phyloP scores from a whole-genome alignment of 2,329 filamentous ascomycete species.

The Sodiomyces alkalinus region DNA sequence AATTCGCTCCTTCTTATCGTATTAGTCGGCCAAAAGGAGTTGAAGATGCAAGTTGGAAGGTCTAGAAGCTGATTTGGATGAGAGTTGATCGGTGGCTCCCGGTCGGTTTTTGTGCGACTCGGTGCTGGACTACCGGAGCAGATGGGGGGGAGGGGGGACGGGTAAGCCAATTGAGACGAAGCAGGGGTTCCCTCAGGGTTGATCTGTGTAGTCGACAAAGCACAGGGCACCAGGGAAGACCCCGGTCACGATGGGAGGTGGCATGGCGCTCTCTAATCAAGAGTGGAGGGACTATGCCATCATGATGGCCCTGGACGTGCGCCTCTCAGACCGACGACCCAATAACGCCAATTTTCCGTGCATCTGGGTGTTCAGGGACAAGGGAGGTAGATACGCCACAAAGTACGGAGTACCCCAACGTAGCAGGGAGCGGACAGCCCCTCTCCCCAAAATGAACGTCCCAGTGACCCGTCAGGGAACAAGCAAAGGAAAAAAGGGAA shows the following conservation, averaged over 20 bases:
- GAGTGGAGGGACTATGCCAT: slow-evolving; percentile 18
- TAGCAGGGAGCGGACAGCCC: too few species aligned
- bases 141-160: slow-evolving; percentile 19
- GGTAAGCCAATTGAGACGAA: slow-evolving; percentile 26
- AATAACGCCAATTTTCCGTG: slow-evolving; percentile 25
- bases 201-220: slow-evolving; percentile 13
- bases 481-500: too few species aligned
- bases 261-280: slow-evolving; percentile 24
- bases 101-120: slow-evolving; percentile 35
- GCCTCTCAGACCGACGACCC: slow-evolving; percentile 14
- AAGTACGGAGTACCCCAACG: too few species aligned
- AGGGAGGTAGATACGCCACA: too few species aligned
- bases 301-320: slow-evolving; percentile 10
- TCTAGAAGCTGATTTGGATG: background rate
- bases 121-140: slow-evolving; percentile 5
- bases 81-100: slow-evolving; percentile 23
- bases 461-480: too few species aligned
- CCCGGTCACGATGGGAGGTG: slow-evolving; percentile 20
- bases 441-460: too few species aligned
- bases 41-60: slow-evolving; percentile 16
- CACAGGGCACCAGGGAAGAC: slow-evolving; percentile 19
- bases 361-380: slow-evolving; percentile 4
- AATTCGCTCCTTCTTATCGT: too few species aligned
- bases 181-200: slow-evolving; percentile 24
- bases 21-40: slow-evolving; percentile 9